phyloP scores from a whole-genome alignment of 352 stramenopile species.

The Globisporangium megalacanthum region DNA sequence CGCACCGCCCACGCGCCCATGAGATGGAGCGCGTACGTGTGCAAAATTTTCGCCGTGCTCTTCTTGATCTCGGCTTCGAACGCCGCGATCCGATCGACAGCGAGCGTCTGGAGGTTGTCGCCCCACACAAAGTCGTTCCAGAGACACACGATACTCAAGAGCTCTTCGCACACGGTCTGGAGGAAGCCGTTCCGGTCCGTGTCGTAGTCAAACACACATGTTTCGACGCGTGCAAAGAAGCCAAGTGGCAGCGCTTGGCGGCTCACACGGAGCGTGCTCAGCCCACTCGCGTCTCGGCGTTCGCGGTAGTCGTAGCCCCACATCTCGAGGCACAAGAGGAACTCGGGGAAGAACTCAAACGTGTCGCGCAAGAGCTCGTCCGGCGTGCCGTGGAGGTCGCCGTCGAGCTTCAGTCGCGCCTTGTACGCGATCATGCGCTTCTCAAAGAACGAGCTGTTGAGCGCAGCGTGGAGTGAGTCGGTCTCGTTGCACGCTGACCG shows the following conservation, averaged over 20 bases:
- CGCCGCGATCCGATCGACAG: conserved; percentile 39
- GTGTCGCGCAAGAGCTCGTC: conserved; percentile 65
- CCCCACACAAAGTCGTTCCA: conserved; percentile 82
- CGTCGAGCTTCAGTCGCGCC: conserved; percentile 53
- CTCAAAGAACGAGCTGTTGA: conserved; percentile 73
- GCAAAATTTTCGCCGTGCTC: conserved; percentile 58
- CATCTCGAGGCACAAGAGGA: conserved; percentile 68
- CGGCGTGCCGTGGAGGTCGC: conserved; percentile 27
- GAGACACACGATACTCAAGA: conserved; percentile 63
- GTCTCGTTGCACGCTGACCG: conserved; percentile 42
- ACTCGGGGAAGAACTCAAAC: conserved; percentile 72
- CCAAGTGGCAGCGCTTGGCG: conserved; percentile 25
- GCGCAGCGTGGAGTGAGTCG: conserved; percentile 46
- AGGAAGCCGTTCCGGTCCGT: conserved; percentile 49
- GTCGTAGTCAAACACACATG: conserved; percentile 57
- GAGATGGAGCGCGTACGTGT: conserved; percentile 49
- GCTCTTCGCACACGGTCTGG: conserved; percentile 65
- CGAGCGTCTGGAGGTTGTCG: conserved; percentile 39
- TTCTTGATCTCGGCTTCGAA: conserved; percentile 60
- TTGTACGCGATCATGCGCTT: conserved; percentile 77
- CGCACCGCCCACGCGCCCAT: conserved; percentile 49
- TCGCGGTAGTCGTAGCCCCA: conserved; percentile 72
- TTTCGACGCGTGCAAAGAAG: conserved; percentile 41
- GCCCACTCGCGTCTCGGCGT: conserved; percentile 2
- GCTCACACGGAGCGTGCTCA: conserved; percentile 11